These are phyloP conservation scores for Nepenthes gracilis DNA, from an alignment of 148 eudicot genomes.

Conservation along the genomic window DNA sequence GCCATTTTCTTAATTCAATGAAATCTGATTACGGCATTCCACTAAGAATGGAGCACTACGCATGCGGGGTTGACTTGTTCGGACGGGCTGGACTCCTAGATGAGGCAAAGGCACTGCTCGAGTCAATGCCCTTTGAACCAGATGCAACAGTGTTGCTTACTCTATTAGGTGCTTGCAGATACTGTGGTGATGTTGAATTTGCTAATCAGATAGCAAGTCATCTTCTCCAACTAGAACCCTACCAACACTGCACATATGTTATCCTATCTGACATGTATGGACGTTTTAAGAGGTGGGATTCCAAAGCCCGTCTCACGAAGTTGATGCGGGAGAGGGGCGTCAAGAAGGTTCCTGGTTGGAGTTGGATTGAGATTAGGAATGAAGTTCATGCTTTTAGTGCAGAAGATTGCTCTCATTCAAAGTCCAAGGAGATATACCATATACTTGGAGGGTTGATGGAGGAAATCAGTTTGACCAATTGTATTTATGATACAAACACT, in stretches of 20 bases:
- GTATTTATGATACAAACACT: slow-evolving; percentile 10
- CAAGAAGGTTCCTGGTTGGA: slow-evolving; percentile 76
- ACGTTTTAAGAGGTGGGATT: slow-evolving; percentile 50
- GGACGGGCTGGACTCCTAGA: slow-evolving; percentile 61
- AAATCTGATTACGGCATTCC: slow-evolving; percentile 39
- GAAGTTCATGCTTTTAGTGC: slow-evolving; percentile 59
- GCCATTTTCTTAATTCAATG: slow-evolving; percentile 33
- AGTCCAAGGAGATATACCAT: slow-evolving; percentile 27
- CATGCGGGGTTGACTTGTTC: slow-evolving; percentile 59
- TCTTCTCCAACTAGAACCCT: slow-evolving; percentile 54
- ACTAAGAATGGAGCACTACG: slow-evolving; percentile 73
- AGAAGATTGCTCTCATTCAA: slow-evolving; percentile 40
- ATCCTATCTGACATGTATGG: slow-evolving; percentile 59
- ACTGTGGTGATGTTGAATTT: slow-evolving; percentile 50
- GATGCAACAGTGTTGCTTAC: slow-evolving; percentile 71
- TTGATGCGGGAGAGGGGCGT: slow-evolving; percentile 60
- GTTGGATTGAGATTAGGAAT: slow-evolving; percentile 59
- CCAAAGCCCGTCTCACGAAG: slow-evolving; percentile 44
- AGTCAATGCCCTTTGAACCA: slow-evolving; percentile 68
- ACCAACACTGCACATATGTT: slow-evolving; percentile 63
- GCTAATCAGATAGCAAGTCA: slow-evolving; percentile 41
- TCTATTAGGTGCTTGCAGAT: slow-evolving; percentile 54
- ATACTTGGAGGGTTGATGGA: slow-evolving; percentile 23
- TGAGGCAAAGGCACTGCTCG: slow-evolving; percentile 42
- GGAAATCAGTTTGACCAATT: slow-evolving; percentile 23